Evolutionary conservation across 305 asterid genomes (phyloP), one percentile per base, ranked within the genome.

Genomic region (Solanum chacoense): DNA sequence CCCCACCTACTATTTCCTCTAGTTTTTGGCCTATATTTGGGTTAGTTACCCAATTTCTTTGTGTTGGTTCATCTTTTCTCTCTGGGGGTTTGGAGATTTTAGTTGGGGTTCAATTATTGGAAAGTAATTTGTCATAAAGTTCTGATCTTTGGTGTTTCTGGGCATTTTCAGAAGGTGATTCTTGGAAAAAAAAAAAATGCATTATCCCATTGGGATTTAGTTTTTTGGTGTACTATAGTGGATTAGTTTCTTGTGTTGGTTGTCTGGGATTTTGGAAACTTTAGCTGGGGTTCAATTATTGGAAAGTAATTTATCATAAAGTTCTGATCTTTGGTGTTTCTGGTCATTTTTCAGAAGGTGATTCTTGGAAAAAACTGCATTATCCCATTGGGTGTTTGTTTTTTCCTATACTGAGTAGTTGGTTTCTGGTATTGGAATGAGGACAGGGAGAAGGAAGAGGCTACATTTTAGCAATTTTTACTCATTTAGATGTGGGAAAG

Each of bases 401-500:
- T 31, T 20, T 31, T 74, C 18, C 76, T 6, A 0, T 80, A 37
- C 85, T 84, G 88, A 8, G 50, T 37, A 42, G 67, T 9, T 20
- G 22, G 14, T 7, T 91, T 13, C 31, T 76, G 88, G 42, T 31
- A 85, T 84, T 28, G 88, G 80, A 88, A 93, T 92, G 92, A 91
- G 86, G 89, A 91, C 75, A 20, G 94, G 96, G 69, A 93, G 89
- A 45, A 95, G 87, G 55, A 93, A 89, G 91, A 94, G 90, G 94
- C 88, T 96, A 31, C 94, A 92, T 88, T 89, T 96, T 84, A 95
- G 98, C 97, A 93, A 93, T 93, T 90, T 95, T 93, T 95, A 96
- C 93, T 91, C 98, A 73, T 95, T 96, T 90, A 91, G 81, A 90
- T 93, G 98, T 90, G 94, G 96, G 13, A 94, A 85, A 92, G 93